A percentile compares a stretch with the other conserved stretches of the same genome.
Evolutionary conservation across 495 filamentous ascomycete genomes (phyloP).

Genomic region (Hyaloscypha hepaticicola): DNA sequence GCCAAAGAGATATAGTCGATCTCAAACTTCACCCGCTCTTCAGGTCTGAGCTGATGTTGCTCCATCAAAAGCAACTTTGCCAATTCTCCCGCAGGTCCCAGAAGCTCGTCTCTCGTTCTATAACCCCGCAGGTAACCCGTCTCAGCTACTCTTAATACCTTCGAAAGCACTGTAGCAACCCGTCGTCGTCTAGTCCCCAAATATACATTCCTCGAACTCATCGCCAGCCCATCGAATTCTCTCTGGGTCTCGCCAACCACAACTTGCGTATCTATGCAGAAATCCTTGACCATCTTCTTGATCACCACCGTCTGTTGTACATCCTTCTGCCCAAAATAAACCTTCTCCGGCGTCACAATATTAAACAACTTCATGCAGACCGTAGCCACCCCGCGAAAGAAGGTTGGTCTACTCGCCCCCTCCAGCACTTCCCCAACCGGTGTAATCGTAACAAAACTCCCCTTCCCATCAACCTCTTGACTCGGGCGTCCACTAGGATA

Average conservation of each 20-base stretch:
- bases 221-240: conserved; percentile 83
- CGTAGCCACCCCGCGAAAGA: conserved; percentile 94
- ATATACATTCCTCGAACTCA: conserved; percentile 94
- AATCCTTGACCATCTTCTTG: conserved; percentile 80
- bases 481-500: conserved; percentile 82
- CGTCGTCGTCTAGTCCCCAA: conserved; percentile 70
- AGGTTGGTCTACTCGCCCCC: conserved; percentile 84
- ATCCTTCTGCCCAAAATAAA: conserved; percentile 98
- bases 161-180: conserved; percentile 68
- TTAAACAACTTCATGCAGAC: conserved; percentile 98
- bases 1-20: conserved; percentile 90
- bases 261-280: conserved; percentile 77
- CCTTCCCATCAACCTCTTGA: conserved; percentile 72
- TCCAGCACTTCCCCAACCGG: conserved; percentile 79
- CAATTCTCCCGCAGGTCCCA: conserved; percentile 62
- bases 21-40: conserved; percentile 68
- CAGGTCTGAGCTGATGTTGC: conserved; percentile 61
- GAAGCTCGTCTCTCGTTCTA: conserved; percentile 57
- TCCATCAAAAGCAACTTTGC: conserved; percentile 49
- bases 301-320: conserved; percentile 94
- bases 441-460: conserved; percentile 92
- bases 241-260: conserved; percentile 70
- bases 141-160: conserved; percentile 69
- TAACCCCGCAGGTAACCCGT: conserved; percentile 59
- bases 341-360: conserved; percentile 78